Conservation (phyloP, 257 asterid species). For the Solanum ossicruentum region DNA sequence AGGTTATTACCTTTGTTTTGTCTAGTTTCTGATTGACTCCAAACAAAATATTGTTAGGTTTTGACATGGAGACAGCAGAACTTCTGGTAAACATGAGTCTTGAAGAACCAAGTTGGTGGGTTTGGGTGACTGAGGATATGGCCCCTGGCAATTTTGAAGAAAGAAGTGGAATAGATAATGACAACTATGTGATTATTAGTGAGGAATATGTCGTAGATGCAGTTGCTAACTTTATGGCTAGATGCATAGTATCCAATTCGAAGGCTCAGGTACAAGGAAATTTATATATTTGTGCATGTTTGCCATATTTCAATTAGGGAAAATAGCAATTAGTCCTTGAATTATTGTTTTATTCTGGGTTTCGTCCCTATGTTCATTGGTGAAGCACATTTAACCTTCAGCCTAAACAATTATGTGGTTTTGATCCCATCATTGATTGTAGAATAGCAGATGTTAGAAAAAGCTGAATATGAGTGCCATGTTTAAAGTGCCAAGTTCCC, state of each 20-base stretch:
- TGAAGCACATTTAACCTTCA: background rate
- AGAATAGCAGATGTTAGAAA: background rate
- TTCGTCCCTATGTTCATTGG: background rate
- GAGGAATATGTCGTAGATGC: slow-evolving; percentile 89
- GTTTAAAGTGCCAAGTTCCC: background rate
- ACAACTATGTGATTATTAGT: slow-evolving; percentile 57
- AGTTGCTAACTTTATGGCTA: slow-evolving; percentile 84
- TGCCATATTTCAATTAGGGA: background rate
- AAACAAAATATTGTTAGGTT: slow-evolving; percentile 15
- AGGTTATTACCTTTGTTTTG: background rate
- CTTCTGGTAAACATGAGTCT: slow-evolving; percentile 48
- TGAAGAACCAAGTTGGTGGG: slow-evolving; percentile 94
- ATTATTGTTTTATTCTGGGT: background rate
- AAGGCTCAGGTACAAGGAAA: slow-evolving; percentile 39
- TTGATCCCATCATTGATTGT: background rate
- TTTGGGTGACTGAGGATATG: slow-evolving; percentile 77
- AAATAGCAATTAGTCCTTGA: background rate
- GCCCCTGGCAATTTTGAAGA: slow-evolving; percentile 44
- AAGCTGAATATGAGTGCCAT: background rate
- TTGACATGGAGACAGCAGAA: slow-evolving; percentile 50
- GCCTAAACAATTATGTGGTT: background rate
- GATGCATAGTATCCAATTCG: slow-evolving; percentile 65
- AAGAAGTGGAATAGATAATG: slow-evolving; percentile 64
- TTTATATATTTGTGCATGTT: background rate
- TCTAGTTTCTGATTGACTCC: background rate